Percentiles rank a stretch among this genome's conserved stretches.
Conservation (phyloP, 768 basidiomycete genomes). For the Tubosaeta brunneosetosa region DNA sequence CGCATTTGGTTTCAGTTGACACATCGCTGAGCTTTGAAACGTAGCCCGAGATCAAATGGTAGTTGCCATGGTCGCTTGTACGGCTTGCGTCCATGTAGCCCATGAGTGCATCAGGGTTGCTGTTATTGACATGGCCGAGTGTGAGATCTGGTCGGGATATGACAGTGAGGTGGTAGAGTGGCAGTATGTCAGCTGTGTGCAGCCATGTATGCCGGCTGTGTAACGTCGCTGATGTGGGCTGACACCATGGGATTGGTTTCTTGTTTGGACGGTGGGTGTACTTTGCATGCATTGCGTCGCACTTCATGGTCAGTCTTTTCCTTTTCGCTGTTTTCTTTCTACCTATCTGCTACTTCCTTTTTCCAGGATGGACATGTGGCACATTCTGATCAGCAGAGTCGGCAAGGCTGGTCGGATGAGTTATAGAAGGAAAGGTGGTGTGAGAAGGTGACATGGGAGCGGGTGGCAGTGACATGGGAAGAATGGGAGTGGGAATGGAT, state of each 20-base stretch:
- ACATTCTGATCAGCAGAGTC: background rate
- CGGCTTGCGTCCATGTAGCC: background rate
- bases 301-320: background rate
- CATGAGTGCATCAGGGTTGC: constrained; percentile 28
- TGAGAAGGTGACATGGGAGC: too few species aligned
- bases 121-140: background rate
- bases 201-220: constrained; percentile 1
- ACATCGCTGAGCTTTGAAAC: background rate
- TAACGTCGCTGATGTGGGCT: background rate
- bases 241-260: background rate
- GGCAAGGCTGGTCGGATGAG: too few species aligned
- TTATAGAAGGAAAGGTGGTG: too few species aligned
- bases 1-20: constrained; percentile 38
- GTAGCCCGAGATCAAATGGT: background rate
- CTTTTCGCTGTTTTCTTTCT: too few species aligned
- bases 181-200: background rate
- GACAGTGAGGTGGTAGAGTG: background rate
- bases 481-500: too few species aligned
- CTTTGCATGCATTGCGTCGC: background rate
- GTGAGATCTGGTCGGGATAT: background rate
- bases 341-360: background rate
- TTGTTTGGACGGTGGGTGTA: background rate
- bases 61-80: background rate
- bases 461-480: background rate
- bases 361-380: background rate